phyloP scores from a whole-genome alignment of 106 monocot species.

The Dendrobium officinale region DNA sequence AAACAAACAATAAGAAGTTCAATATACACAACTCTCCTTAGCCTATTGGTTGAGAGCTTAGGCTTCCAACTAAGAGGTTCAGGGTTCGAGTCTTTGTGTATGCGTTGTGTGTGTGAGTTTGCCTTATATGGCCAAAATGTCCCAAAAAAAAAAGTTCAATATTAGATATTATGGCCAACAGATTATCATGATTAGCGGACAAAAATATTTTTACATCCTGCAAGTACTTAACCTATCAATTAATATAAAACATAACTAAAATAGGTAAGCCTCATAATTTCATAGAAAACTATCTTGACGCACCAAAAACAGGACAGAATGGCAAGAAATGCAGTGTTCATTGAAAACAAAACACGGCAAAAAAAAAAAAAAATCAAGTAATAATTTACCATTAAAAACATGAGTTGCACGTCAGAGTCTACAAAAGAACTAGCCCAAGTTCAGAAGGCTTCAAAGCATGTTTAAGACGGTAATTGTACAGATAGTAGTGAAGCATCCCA shows the following conservation, averaged over 20 bases:
- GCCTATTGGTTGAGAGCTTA: too few species aligned
- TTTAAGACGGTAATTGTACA: slow-evolving; percentile 55
- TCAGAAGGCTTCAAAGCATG: slow-evolving; percentile 40
- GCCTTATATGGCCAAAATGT: too few species aligned
- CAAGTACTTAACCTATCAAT: not conserved
- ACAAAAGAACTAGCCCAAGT: slow-evolving; percentile 51
- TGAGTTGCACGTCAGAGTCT: not conserved
- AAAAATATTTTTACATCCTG: not conserved
- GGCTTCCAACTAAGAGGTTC: too few species aligned
- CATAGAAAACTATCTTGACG: not conserved
- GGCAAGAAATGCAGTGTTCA: not conserved
- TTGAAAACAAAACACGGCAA: not conserved
- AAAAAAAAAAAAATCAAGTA: not conserved
- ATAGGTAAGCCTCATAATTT: not conserved
- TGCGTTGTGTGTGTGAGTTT: too few species aligned
- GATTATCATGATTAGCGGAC: not conserved
- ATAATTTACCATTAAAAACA: not conserved
- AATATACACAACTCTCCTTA: too few species aligned
- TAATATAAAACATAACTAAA: not conserved
- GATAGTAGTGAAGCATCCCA: slow-evolving; percentile 80
- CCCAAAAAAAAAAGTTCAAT: too few species aligned
- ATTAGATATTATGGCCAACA: not conserved
- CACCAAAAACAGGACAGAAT: slow-evolving; percentile 1
- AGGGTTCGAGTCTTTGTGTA: too few species aligned
- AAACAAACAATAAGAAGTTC: not conserved